Evolutionary conservation across 23 red algal species (phyloP), one percentile per base, ranked within the genome.

Genomic region (Chondrus crispus): DNA sequence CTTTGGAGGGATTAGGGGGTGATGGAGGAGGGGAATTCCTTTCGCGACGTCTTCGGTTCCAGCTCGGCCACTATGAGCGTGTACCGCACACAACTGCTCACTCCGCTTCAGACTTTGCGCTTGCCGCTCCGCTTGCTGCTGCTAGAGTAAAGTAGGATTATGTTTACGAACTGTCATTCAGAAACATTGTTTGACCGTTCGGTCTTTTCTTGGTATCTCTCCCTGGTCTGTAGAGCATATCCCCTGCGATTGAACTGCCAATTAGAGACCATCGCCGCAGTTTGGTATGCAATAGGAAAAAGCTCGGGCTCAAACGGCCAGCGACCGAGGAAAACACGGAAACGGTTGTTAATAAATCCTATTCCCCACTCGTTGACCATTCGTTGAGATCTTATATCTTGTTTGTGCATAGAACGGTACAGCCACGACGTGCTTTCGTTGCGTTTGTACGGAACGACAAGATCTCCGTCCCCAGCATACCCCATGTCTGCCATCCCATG

Each of bases 311-410:
- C 46, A 79, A 89, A 89, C 30, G 70, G 68, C 85, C 85, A 80
- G 1, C 85, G 43, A 14, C 85, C 85, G 6, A 89, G 49, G 32
- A 89, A 89, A 35, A 89, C 18, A 16, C 73, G 42, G 32, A 5
- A 80, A 2, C 45, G 85, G 30, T 78, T 89, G 85, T 76, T 79
- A 26, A 89, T 62, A 62, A 60, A 79, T 9, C 85, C 68, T 47
- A 79, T 66, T 26, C 85, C 85, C 70, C 73, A 77, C 69, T 89
- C 73, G 47, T 77, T 74, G 9, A 89, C 73, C 85, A 89, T 89
- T 58, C 66, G 47, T 20, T 79, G 85, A 35, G 22, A 62, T 39
- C 85, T 13, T 30, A 89, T 78, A 29, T 30, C 16, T 24, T 68
- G 20, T 60, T 80, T 78, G 30, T 89, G 51, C 13, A n/a, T 4